These are phyloP conservation scores for Cronartium quercuum DNA, from an alignment of 1,284 basidiomycete species.

Conservation along the genomic window DNA sequence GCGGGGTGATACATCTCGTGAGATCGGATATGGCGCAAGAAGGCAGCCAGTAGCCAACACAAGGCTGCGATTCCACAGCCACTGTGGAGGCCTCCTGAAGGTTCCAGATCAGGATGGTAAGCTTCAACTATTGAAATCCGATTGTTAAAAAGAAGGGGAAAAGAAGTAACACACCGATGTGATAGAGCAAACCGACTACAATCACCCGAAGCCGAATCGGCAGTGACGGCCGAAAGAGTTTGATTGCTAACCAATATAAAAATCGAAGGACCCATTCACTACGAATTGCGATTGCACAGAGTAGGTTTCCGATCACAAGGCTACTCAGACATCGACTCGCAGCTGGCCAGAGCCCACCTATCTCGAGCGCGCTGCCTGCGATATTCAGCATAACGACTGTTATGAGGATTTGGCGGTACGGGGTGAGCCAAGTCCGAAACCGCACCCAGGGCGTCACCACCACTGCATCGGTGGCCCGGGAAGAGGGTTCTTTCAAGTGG, in stretches of 20 bases:
- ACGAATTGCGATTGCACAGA: constrained; percentile 56
- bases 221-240: constrained; percentile 18
- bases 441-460: not conserved
- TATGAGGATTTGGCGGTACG: constrained; percentile 25
- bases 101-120: not conserved
- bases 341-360: constrained; percentile 7
- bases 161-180: constrained; percentile 15
- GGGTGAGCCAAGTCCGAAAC: constrained; percentile 23
- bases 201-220: constrained; percentile 8
- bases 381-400: not conserved
- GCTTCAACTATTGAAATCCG: no score
- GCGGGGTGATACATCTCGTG: not conserved
- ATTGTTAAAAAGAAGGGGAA: not conserved
- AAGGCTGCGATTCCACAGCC: constrained; percentile 31
- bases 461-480: not conserved
- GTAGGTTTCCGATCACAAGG: constrained; percentile 58
- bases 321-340: not conserved
- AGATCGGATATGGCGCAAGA: not conserved
- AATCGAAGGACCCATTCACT: constrained; percentile 61
- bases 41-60: constrained; percentile 10
- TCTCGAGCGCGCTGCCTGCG: not conserved
- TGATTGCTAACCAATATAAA: constrained; percentile 55
- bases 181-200: constrained; percentile 25
- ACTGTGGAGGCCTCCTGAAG: constrained; percentile 35
- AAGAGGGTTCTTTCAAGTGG: not conserved